Percentiles rank a stretch among this genome's conserved stretches.
Conservation (phyloP, 2,329 filamentous ascomycete species). For the Blastomyces gilchristii region DNA sequence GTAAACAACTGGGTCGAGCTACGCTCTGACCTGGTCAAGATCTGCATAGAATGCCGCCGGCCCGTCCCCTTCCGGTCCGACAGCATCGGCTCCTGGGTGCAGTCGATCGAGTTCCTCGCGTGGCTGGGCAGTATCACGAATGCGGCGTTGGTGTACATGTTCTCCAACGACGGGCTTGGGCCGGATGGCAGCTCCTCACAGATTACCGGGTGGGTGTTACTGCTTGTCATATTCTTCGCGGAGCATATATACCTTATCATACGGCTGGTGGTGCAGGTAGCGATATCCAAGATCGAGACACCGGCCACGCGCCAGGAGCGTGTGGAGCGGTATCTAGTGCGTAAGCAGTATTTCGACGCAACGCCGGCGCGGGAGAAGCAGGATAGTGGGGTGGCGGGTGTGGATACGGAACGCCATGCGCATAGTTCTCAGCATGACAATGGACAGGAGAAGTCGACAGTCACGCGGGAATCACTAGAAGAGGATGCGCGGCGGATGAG, state of each 20-base stretch:
- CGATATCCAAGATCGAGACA: constrained; percentile 71
- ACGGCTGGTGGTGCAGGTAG: constrained; percentile 60
- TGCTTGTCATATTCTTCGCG: constrained; percentile 71
- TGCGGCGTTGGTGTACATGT: constrained; percentile 80
- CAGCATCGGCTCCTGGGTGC: constrained; percentile 87
- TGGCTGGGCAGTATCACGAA: constrained; percentile 89
- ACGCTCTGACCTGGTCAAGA: constrained; percentile 87
- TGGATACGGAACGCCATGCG: constrained; percentile 13
- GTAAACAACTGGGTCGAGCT: constrained; percentile 96
- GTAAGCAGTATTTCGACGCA: constrained; percentile 62
- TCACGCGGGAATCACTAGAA: constrained; percentile 32
- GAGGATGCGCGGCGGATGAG: constrained; percentile 33
- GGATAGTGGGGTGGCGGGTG: constrained; percentile 18
- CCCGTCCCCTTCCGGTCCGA: constrained; percentile 84
- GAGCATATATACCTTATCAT: constrained; percentile 84
- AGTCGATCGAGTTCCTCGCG: constrained; percentile 75
- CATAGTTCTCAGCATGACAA: constrained; percentile 5
- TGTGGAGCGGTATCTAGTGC: constrained; percentile 66
- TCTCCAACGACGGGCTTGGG: constrained; percentile 46
- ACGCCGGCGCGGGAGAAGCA: not conserved
- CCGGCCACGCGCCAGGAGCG: constrained; percentile 78
- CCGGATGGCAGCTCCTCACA: constrained; percentile 39
- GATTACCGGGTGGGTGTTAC: constrained; percentile 68
- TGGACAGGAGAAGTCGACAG: constrained; percentile 15
- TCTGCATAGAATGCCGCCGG: constrained; percentile 77